These are phyloP conservation scores for Monascus ruber DNA, from an alignment of 2,329 filamentous ascomycete species.

Conservation along the genomic window DNA sequence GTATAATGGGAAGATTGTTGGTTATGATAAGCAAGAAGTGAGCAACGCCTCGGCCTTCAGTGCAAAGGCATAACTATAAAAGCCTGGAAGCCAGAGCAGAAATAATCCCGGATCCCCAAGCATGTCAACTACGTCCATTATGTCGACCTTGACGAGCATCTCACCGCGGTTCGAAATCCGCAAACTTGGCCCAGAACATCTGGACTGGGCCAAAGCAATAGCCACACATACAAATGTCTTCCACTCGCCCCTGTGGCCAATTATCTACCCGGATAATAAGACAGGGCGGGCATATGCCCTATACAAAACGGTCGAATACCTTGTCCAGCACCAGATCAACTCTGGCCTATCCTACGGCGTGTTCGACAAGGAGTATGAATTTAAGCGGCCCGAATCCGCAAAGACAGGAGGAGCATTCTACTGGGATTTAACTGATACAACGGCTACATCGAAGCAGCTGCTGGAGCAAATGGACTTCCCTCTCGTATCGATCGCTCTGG, in stretches of 20 bases:
- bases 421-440: constrained; percentile 7
- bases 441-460: constrained; percentile 4
- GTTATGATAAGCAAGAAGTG: no score
- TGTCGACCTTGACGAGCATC: no score
- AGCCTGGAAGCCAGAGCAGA: no score
- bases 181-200: no score
- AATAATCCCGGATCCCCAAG: no score
- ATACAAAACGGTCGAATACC: constrained; percentile 11
- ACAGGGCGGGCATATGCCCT: constrained; percentile 2
- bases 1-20: no score
- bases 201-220: constrained; percentile 5
- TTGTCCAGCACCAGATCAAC: constrained; percentile 22
- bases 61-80: no score
- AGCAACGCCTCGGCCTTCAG: no score
- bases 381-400: constrained; percentile 19
- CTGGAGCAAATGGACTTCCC: constrained; percentile 28
- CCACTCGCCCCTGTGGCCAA: constrained; percentile 9
- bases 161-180: no score
- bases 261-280: constrained; percentile 5
- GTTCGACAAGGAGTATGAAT: constrained; percentile 28
- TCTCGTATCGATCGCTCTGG: constrained; percentile 25
- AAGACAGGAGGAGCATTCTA: constrained; percentile 10
- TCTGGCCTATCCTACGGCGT: constrained; percentile 26
- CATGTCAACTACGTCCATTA: no score
- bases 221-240: constrained; percentile 9